Percentiles rank a stretch among this genome's conserved stretches.
Evolutionary conservation across 2,329 filamentous ascomycete genomes (phyloP).

Genomic region (Hypoxylon sp.): DNA sequence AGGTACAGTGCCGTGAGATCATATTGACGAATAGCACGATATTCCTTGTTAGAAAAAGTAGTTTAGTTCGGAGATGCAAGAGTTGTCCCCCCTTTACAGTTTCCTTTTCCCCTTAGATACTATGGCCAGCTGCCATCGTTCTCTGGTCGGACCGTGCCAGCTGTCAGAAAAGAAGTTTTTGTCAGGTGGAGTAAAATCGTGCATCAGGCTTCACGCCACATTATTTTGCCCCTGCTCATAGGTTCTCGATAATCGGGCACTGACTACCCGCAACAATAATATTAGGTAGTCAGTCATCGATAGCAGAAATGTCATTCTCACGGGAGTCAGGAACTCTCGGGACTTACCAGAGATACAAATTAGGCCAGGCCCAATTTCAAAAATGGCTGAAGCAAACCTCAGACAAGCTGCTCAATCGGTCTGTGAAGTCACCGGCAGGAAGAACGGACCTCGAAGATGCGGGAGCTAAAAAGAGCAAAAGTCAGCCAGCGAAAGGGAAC

Average conservation of each 20-base stretch:
- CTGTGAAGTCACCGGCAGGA: neutral
- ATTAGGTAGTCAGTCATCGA: neutral
- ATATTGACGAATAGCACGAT: no score
- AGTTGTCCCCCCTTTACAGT: no score
- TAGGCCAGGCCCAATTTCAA: conserved; percentile 28
- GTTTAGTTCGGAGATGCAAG: no score
- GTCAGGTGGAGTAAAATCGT: no score
- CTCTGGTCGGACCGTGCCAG: no score
- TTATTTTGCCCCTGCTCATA: neutral
- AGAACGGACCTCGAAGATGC: neutral
- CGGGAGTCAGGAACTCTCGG: conserved; percentile 23
- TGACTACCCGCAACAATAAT: no score
- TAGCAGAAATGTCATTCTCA: conserved; percentile 2
- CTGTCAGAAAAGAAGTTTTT: no score
- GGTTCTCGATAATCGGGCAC: neutral
- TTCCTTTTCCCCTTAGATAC: no score
- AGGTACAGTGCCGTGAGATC: no score
- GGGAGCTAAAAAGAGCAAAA: neutral
- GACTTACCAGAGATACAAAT: conserved; percentile 29
- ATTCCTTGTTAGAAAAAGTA: no score
- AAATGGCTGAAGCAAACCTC: conserved; percentile 32
- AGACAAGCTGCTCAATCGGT: conserved; percentile 8
- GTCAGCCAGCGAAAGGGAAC: neutral
- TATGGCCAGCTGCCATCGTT: no score
- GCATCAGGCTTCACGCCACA: no score